A percentile compares a stretch with the other conserved stretches of the same genome.
Conservation (phyloP, 2,329 filamentous ascomycete species). For the Ceratocystis huliohia region DNA sequence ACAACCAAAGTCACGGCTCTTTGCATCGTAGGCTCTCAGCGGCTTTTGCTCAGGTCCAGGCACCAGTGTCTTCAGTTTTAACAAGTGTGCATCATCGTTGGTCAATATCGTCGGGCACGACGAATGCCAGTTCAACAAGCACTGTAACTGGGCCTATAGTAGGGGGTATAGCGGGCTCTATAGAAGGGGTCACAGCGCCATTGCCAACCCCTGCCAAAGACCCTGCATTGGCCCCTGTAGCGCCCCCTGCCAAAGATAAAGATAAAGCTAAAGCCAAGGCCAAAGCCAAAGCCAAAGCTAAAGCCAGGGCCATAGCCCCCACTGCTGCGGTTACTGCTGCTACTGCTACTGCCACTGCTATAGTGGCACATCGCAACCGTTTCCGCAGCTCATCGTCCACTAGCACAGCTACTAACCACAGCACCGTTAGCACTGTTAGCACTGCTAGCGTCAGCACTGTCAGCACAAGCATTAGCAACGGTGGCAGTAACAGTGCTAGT, state of each 20-base stretch:
- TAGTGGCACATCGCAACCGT: neutral
- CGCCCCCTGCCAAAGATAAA: neutral
- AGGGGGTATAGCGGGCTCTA: neutral
- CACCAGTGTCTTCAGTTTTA: neutral
- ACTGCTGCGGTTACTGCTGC: no score
- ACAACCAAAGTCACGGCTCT: neutral
- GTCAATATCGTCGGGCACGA: neutral
- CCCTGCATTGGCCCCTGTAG: neutral
- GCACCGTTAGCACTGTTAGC: slow-evolving; percentile 3
- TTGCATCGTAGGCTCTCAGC: slow-evolving; percentile 3
- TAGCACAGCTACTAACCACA: slow-evolving; percentile 8
- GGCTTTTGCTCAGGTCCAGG: slow-evolving; percentile 1
- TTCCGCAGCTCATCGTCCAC: slow-evolving; percentile 5
- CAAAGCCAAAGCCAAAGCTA: neutral
- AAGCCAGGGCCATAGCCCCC: neutral
- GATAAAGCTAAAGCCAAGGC: neutral
- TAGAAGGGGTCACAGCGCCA: neutral
- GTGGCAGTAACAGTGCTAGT: neutral
- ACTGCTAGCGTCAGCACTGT: neutral
- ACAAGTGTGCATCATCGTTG: neutral
- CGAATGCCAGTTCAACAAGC: neutral
- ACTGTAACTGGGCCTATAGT: neutral
- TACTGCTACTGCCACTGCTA: no score
- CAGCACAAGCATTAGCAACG: neutral
- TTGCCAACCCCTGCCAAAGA: neutral